phyloP scores from a whole-genome alignment of 1,139 yeast species.

The Hanseniaspora sp. region DNA sequence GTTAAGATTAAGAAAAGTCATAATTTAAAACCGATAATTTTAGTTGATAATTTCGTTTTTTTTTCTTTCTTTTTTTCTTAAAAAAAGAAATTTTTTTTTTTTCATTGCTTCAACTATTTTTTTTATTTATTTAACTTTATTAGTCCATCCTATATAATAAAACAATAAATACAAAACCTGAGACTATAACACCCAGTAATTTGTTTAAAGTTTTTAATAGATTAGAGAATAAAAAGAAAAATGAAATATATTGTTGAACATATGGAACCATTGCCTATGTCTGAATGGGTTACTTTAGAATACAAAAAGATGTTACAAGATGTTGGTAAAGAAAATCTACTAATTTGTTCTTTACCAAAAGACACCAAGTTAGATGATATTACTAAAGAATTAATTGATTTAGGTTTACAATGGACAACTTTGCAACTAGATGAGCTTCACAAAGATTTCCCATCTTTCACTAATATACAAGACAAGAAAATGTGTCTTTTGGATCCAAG shows the following conservation, averaged over 20 bases:
- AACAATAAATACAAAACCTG: not conserved
- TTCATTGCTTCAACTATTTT: too few species aligned
- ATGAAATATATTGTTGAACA: constrained; percentile 90
- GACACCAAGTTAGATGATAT: constrained; percentile 52
- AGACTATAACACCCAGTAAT: not conserved
- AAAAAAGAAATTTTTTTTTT: too few species aligned
- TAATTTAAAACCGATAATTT: too few species aligned
- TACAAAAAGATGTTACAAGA: constrained; percentile 73
- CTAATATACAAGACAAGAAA: constrained; percentile 33
- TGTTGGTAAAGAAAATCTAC: constrained; percentile 64
- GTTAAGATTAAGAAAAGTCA: too few species aligned
- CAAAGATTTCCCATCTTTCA: constrained; percentile 24
- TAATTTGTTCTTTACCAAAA: constrained; percentile 65
- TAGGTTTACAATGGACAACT: constrained; percentile 75
- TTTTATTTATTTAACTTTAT: too few species aligned
- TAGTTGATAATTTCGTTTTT: too few species aligned
- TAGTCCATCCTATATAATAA: not conserved
- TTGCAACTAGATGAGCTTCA: constrained; percentile 49
- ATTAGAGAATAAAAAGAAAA: too few species aligned
- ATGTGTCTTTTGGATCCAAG: constrained; percentile 85
- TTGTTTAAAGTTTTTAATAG: constrained; percentile 23
- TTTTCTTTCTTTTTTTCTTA: too few species aligned
- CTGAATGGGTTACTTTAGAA: constrained; percentile 89
- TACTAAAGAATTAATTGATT: constrained; percentile 47
- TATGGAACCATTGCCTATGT: constrained; percentile 84